A percentile compares a stretch with the other conserved stretches of the same genome.
Evolutionary conservation across 306 rosid genomes (phyloP).

Genomic region (Betula pendula): DNA sequence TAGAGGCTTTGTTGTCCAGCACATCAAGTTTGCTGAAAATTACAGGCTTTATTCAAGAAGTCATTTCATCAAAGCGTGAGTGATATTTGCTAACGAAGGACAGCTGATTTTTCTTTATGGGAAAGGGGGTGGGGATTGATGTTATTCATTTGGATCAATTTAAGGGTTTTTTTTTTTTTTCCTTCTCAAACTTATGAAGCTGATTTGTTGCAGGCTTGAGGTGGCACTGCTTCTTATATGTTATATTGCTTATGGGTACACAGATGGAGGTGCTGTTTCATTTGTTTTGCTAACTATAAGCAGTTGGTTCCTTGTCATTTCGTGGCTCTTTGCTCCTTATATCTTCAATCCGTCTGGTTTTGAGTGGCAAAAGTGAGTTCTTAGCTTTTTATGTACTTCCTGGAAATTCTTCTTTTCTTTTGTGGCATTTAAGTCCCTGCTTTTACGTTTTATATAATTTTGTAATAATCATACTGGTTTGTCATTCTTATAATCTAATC

Average conservation of each 20-base stretch:
- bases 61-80: conserved; percentile 98
- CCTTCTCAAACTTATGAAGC: not conserved
- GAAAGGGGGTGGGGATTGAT: conserved; percentile 17
- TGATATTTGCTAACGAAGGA: conserved; percentile 22
- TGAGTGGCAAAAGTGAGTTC: conserved; percentile 97
- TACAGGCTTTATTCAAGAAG: conserved; percentile 94
- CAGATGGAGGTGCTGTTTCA: conserved; percentile 80
- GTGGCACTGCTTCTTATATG: conserved; percentile 83
- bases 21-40: conserved; percentile 94
- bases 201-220: conserved; percentile 68
- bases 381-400: conserved; percentile 8
- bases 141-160: not conserved
- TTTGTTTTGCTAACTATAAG: conserved; percentile 79
- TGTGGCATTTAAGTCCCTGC: conserved; percentile 2
- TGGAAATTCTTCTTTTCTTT: conserved; percentile 3
- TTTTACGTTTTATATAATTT: conserved; percentile 9
- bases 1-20: conserved; percentile 94
- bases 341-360: conserved; percentile 98
- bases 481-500: conserved; percentile 25
- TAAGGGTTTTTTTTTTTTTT: not conserved
- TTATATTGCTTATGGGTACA: conserved; percentile 78
- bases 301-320: conserved; percentile 99
- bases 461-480: conserved; percentile 9
- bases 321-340: conserved; percentile 98
- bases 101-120: not conserved